A percentile compares a stretch with the other conserved stretches of the same genome.
These are phyloP conservation scores for Picea engelmannii DNA, from an alignment of 83 land plant species.

Conservation along the genomic window DNA sequence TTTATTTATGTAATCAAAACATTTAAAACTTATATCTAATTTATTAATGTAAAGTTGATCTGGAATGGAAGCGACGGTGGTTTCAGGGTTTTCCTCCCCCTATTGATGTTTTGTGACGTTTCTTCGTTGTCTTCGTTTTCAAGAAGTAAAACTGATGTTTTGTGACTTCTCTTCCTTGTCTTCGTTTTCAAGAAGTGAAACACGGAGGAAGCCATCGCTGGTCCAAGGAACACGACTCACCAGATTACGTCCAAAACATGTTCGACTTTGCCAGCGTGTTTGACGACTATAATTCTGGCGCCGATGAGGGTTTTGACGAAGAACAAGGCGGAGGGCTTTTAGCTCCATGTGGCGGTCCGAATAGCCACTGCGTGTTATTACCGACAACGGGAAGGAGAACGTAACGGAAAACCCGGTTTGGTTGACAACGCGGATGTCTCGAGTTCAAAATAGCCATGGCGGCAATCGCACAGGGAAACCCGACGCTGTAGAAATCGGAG, in stretches of 20 bases:
- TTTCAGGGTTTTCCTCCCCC: no score
- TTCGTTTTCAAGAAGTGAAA: no score
- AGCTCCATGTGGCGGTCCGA: conserved; percentile 37
- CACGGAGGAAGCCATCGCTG: no score
- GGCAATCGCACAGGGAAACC: background rate
- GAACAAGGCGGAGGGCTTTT: conserved; percentile 42
- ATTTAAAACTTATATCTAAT: no score
- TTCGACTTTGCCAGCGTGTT: conserved; percentile 47
- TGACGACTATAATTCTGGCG: conserved; percentile 34
- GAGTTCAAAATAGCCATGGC: background rate
- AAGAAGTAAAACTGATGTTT: no score
- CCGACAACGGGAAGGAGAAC: conserved; percentile 20
- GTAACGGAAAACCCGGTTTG: conserved; percentile 31
- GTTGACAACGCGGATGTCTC: conserved; percentile 6
- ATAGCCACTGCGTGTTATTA: conserved; percentile 38
- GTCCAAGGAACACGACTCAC: no score
- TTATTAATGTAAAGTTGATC: no score
- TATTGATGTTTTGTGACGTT: no score
- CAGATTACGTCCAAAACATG: conserved; percentile 44
- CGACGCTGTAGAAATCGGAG: background rate
- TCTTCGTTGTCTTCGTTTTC: no score
- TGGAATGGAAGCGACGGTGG: no score
- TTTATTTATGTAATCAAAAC: no score
- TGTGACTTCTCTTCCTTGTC: no score
- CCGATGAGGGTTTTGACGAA: background rate